phyloP scores from a whole-genome alignment of 2,329 filamentous ascomycete species.

The Phyllosticta capitalensis region DNA sequence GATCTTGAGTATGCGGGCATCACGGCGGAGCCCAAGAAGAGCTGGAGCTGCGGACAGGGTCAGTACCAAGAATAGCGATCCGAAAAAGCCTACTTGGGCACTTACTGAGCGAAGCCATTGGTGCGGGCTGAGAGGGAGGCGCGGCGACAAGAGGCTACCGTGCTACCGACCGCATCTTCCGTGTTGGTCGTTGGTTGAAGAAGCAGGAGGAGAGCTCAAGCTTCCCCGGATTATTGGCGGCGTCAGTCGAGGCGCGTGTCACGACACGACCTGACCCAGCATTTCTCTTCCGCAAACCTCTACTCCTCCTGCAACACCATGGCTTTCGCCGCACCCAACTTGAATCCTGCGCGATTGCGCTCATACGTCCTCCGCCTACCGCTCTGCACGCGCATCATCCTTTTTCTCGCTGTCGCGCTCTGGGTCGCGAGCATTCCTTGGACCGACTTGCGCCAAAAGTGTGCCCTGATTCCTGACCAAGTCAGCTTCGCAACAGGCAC shows the following conservation, averaged over 20 bases:
- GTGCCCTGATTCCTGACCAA: constrained; percentile 66
- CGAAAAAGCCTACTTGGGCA: background rate
- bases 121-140: background rate
- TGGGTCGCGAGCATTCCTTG: constrained; percentile 62
- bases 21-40: constrained; percentile 62
- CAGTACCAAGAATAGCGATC: constrained; percentile 12
- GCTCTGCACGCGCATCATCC: constrained; percentile 67
- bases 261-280: background rate
- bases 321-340: constrained; percentile 42
- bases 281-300: background rate
- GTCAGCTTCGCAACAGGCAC: constrained; percentile 61
- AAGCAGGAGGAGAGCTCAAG: background rate
- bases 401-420: constrained; percentile 56
- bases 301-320: constrained; percentile 21
- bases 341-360: constrained; percentile 65
- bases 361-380: constrained; percentile 80
- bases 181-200: background rate
- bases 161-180: too few species aligned
- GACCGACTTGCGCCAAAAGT: constrained; percentile 68
- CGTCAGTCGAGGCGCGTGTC: constrained; percentile 3
- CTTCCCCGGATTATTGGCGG: constrained; percentile 9
- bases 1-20: constrained; percentile 71
- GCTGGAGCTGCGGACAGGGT: constrained; percentile 33
- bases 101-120: constrained; percentile 30
- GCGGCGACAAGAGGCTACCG: background rate